Conservation (phyloP, 352 stramenopile genomes). For the Globisporangium nunn region DNA sequence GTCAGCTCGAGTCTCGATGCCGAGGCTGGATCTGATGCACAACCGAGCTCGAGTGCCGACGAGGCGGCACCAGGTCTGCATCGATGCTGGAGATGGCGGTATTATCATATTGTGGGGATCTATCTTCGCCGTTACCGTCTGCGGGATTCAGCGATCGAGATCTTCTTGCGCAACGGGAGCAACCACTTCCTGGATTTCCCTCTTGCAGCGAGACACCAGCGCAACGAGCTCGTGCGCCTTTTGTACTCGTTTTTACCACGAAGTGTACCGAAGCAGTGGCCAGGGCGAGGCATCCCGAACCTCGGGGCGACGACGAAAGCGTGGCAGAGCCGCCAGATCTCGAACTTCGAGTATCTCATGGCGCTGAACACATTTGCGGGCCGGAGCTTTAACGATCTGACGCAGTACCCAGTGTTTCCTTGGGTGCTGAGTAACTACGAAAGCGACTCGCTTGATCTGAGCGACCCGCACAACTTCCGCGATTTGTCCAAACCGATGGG, state of each 20-base stretch:
- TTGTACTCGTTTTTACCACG: conserved; percentile 74
- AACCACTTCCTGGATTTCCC: conserved; percentile 83
- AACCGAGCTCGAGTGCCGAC: conserved; percentile 16
- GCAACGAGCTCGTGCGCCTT: conserved; percentile 65
- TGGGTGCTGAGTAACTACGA: conserved; percentile 86
- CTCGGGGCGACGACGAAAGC: conserved; percentile 57
- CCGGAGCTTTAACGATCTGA: conserved; percentile 89
- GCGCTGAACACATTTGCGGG: conserved; percentile 89
- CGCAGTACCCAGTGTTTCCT: conserved; percentile 95
- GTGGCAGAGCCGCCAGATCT: conserved; percentile 75
- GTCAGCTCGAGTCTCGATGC: neutral
- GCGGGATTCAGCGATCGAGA: conserved; percentile 73
- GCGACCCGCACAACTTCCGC: conserved; percentile 90
- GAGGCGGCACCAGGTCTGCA: conserved; percentile 64
- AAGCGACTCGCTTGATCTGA: conserved; percentile 60
- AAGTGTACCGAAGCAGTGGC: conserved; percentile 71
- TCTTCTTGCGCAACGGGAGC: conserved; percentile 74
- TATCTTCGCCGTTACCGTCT: conserved; percentile 80
- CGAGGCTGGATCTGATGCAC: neutral
- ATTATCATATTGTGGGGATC: conserved; percentile 62
- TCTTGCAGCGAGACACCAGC: conserved; percentile 54
- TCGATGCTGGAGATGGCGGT: conserved; percentile 77
- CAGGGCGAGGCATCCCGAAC: conserved; percentile 39
- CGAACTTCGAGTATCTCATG: conserved; percentile 97
- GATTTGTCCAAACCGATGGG: conserved; percentile 98